A percentile compares a stretch with the other conserved stretches of the same genome.
Conservation (phyloP, 176 grass and related monocot genomes). For the Aegilops longissima region DNA sequence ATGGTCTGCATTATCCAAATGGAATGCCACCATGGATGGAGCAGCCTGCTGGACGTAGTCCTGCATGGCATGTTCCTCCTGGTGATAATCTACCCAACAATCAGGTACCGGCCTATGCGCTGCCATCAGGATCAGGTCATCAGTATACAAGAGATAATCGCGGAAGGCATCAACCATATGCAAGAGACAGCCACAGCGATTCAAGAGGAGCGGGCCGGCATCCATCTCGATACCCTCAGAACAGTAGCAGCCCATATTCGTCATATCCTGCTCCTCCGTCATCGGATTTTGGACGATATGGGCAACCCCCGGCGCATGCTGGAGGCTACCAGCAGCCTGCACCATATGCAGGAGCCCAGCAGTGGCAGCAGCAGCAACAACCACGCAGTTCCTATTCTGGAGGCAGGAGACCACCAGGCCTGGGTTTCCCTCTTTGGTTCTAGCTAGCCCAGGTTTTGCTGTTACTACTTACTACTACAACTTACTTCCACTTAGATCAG, state of each 20-base stretch:
- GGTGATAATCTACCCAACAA: conserved; percentile 16
- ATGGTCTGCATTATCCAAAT: conserved; percentile 43
- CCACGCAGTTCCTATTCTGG: conserved; percentile 34
- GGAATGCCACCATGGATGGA: conserved; percentile 41
- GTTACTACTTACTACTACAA: conserved; percentile 11
- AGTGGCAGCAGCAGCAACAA: conserved; percentile 46
- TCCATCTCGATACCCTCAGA: conserved; percentile 41
- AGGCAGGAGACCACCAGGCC: conserved; percentile 52
- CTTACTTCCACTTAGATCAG: conserved; percentile 2
- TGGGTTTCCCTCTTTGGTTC: conserved; percentile 33
- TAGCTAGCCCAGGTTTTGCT: not conserved
- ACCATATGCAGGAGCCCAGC: conserved; percentile 43
- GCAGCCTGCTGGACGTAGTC: conserved; percentile 34
- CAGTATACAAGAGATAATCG: conserved; percentile 51
- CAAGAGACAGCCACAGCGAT: conserved; percentile 39
- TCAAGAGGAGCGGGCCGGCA: conserved; percentile 33
- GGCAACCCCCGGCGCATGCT: conserved; percentile 13
- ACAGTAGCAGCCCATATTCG: not conserved
- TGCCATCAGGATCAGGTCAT: conserved; percentile 42
- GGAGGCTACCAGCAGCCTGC: conserved; percentile 44
- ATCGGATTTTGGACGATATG: conserved; percentile 43
- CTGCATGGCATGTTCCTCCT: conserved; percentile 45
- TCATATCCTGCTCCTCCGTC: conserved; percentile 33
- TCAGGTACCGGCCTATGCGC: conserved; percentile 32
- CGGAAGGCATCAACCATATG: conserved; percentile 29